Evolutionary conservation across 2,329 filamentous ascomycete species (phyloP).

Genomic region (Pleoardoris graminearum): DNA sequence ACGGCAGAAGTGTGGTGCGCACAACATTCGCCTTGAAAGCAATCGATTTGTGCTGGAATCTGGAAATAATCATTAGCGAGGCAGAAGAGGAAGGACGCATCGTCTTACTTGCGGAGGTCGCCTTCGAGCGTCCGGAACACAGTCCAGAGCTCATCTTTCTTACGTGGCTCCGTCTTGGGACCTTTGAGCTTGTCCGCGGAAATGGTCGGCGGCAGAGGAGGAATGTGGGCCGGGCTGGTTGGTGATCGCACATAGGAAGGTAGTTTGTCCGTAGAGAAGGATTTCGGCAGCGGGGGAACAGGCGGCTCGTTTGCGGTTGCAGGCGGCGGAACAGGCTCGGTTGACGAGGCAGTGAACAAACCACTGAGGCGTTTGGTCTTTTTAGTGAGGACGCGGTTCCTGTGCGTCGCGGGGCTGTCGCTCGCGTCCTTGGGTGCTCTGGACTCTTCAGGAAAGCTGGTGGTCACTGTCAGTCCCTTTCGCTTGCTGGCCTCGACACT

Average conservation of each 20-base stretch:
- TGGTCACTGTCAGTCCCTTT: slow-evolving; percentile 25
- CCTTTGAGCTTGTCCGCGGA: slow-evolving; percentile 48
- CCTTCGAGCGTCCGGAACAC: slow-evolving; percentile 69
- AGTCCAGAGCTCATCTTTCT: slow-evolving; percentile 71
- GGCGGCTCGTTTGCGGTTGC: slow-evolving; percentile 31
- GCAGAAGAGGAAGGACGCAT: neutral
- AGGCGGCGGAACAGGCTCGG: slow-evolving; percentile 5
- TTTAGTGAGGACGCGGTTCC: slow-evolving; percentile 35
- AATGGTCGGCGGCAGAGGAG: slow-evolving; percentile 48
- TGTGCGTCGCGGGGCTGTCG: slow-evolving; percentile 20
- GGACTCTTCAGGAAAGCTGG: slow-evolving; percentile 39
- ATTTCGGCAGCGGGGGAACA: slow-evolving; percentile 51
- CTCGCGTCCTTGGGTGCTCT: slow-evolving; percentile 21
- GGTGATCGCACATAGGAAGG: slow-evolving; percentile 42
- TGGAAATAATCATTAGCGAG: slow-evolving; percentile 25
- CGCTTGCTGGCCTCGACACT: slow-evolving; percentile 28
- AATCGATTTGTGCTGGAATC: slow-evolving; percentile 73
- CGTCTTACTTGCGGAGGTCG: slow-evolving; percentile 65
- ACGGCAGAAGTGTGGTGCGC: slow-evolving; percentile 72
- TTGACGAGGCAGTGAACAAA: slow-evolving; percentile 31
- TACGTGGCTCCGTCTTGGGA: slow-evolving; percentile 50
- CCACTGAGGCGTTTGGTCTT: slow-evolving; percentile 43
- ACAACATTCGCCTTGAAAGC: slow-evolving; percentile 76
- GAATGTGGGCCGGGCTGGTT: slow-evolving; percentile 44
- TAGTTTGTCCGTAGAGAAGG: slow-evolving; percentile 54